Percentiles rank a stretch among this genome's conserved stretches.
These are phyloP conservation scores for Acorus gramineus DNA, from an alignment of 106 monocot genomes.

Conservation along the genomic window DNA sequence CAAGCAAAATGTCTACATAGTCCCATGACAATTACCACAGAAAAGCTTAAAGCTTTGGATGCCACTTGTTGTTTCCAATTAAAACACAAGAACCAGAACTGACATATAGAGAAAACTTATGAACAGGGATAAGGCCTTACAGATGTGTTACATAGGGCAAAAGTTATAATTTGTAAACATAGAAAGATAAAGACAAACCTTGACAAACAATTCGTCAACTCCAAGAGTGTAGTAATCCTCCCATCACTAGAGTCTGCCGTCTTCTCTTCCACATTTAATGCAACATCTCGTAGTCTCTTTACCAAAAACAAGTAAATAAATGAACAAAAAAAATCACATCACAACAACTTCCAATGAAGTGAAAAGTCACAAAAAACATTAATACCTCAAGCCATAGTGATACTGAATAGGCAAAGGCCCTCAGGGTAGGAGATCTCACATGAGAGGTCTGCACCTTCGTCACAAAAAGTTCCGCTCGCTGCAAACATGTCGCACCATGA, in stretches of 20 bases:
- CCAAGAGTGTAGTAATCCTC: slow-evolving; percentile 48
- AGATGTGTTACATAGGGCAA: no score
- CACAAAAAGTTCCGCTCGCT: slow-evolving; percentile 66
- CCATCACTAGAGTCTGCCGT: slow-evolving; percentile 12
- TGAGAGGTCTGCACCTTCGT: slow-evolving; percentile 39
- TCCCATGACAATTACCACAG: no score
- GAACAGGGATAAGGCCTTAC: no score
- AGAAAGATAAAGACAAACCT: slow-evolving; percentile 28
- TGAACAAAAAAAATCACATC: not conserved
- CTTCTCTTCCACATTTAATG: slow-evolving; percentile 60
- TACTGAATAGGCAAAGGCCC: slow-evolving; percentile 69
- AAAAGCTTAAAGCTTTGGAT: no score
- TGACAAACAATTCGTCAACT: slow-evolving; percentile 55
- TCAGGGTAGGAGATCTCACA: slow-evolving; percentile 44
- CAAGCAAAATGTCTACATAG: no score
- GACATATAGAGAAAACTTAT: no score
- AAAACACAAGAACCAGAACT: no score
- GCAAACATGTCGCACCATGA: slow-evolving; percentile 59
- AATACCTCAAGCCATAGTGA: slow-evolving; percentile 76
- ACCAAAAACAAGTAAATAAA: slow-evolving; percentile 12
- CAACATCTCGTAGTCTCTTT: slow-evolving; percentile 55
- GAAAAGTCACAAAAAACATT: no score
- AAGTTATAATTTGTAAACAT: no score
- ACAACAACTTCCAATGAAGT: not conserved
- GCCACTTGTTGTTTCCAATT: no score